Base-by-base conservation (phyloP, 2,329 filamentous ascomycete species). In the Xylaria polymorpha region DNA sequence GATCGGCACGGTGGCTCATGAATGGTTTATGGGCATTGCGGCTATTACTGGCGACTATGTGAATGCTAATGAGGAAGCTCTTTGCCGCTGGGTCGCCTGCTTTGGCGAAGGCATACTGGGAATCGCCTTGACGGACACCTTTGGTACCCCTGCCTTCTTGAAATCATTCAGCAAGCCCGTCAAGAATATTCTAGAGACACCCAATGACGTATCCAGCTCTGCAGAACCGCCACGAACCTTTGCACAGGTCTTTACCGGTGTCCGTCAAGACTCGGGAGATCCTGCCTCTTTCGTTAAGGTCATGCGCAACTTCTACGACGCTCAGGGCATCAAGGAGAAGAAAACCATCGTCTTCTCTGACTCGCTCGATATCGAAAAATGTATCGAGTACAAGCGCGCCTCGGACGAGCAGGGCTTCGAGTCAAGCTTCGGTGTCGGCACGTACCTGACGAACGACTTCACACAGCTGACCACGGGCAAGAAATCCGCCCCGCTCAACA, bases 21-120 rank as follows among this genome's bases (percentile, higher is more conserved):
- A 99, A 82, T 99, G 96, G 96, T 98, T 98, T 84, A 99, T 99
- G 96, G 94, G 94, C 50, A 95, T 97, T 71, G 96, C 96, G 0
- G 94, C 96, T 46, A 94, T 98, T 74, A 93, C 91, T 4, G 87
- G 93, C 71, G 88, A 98, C 81, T 99, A 99, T 78, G 87, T 89
- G 74, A 85, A 87, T 70, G 94, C 96, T 3, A 97, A 94, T 44
- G 94, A 97, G 79, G 87, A 91, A 72, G 94, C 94, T 0, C 83
- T 99, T 74, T 86, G 89, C 67, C 94, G 97, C 79, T 99, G 96
- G 96, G 88, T 97, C 41, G 90, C 91, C 61, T 97, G 93, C 70
- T 99, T 98, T 78, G 96, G 96, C 4, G 90, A 92, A 77, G 93
- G 86, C 43, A 91, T 95, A 41, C 86, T 98, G 39, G 90, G 91